Evolutionary conservation across 352 stramenopile genomes (phyloP), one percentile per base, ranked within the genome.

Genomic region (Hyaloperonospora arabidopsidis): DNA sequence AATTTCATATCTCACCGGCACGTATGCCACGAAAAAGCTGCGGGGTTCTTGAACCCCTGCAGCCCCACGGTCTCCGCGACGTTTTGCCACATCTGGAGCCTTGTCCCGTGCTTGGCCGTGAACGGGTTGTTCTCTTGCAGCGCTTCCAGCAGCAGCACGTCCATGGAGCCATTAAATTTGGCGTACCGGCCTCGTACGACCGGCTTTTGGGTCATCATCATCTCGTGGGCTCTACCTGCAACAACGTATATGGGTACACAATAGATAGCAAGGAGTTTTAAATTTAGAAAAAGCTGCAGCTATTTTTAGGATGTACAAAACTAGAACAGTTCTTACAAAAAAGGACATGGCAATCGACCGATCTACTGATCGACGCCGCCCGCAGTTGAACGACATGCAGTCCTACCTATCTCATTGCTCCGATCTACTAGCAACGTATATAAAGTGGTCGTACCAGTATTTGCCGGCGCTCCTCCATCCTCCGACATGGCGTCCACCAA

Each of bases 11-110:
- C 45, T 28, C 46, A 93, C 79, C 79, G 72, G 52, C 82, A 93
- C 17, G 81, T 89, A 59, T 93, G 79, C 79, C 82, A 93, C 23
- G 77, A 87, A 61, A 78, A 89, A n/a, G 76, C 75, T 14, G 66
- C 60, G 1, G 70, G 65, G 65, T 89, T 87, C 60, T 89, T 78
- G 36, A 78, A 80, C 23, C 86, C 53, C 48, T 69, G 65, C 28
- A 79, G 63, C 29, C 79, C 77, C 11, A 93, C 65, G 15, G 67
- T 68, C 54, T 83, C 68, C 1, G 82, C 82, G 21, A 93, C 64
- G 43, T 74, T 71, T 45, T 89, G 73, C 82, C 82, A 93, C 74
- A 87, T 86, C 22, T 87, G 74, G 43, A 93, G 77, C 47, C 82
- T 76, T 43, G 82, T 90, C 49, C 82, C 82, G 59, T 93, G 82